phyloP scores from a whole-genome alignment of 352 stramenopile species.

The Elongisporangium anandrum region DNA sequence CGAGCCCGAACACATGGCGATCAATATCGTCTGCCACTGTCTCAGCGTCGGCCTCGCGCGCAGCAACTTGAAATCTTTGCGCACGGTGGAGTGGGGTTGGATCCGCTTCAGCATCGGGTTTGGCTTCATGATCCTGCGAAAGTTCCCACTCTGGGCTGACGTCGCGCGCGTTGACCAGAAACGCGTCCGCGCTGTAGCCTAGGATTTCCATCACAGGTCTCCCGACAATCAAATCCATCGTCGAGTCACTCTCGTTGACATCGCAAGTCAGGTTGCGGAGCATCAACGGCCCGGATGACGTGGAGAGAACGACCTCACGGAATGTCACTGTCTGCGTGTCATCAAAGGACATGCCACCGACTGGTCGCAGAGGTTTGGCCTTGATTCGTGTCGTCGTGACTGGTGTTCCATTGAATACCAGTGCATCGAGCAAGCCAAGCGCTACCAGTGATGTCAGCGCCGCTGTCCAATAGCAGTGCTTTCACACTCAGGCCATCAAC shows the following conservation, averaged over 20 bases:
- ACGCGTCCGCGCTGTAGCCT: slow-evolving; percentile 4
- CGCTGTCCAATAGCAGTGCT: slow-evolving; percentile 8
- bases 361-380: neutral
- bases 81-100: too few species aligned
- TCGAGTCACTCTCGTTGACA: slow-evolving; percentile 3
- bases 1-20: too few species aligned
- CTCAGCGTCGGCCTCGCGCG: too few species aligned
- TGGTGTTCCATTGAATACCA: neutral
- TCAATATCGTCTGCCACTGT: too few species aligned
- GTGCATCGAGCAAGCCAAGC: neutral
- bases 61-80: too few species aligned
- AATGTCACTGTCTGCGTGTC: slow-evolving; percentile 4
- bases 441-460: slow-evolving; percentile 3
- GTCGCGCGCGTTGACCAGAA: neutral
- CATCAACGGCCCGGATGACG: slow-evolving; percentile 7
- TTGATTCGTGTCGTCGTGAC: neutral
- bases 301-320: slow-evolving; percentile 7
- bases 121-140: too few species aligned
- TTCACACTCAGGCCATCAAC: slow-evolving; percentile 4
- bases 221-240: slow-evolving; percentile 8
- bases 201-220: slow-evolving; percentile 11
- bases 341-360: neutral
- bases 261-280: slow-evolving; percentile 7
- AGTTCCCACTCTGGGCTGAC: slow-evolving; percentile 6
- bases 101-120: too few species aligned